Percentiles rank a stretch among this genome's conserved stretches.
Evolutionary conservation across 345 rosid species (phyloP).

Genomic region (Hibiscus mutabilis): DNA sequence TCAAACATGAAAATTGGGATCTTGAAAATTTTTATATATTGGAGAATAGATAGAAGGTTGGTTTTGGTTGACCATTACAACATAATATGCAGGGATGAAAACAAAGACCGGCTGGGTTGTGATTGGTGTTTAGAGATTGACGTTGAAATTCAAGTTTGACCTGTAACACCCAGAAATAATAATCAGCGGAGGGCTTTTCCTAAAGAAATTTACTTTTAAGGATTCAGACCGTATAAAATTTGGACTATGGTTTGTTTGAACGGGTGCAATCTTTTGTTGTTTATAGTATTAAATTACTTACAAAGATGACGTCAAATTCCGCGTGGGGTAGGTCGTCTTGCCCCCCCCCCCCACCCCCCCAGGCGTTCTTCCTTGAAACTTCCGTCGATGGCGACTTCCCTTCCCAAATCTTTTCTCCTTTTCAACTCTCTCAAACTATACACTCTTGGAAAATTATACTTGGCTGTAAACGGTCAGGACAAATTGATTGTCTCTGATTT

Average conservation of each 20-base stretch:
- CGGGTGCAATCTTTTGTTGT: background rate
- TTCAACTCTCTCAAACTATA: background rate
- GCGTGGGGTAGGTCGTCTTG: conserved; percentile 15
- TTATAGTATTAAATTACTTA: no score
- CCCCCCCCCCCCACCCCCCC: background rate
- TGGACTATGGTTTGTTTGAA: background rate
- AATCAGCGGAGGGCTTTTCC: background rate
- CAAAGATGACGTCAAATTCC: conserved; percentile 1
- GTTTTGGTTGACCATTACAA: background rate
- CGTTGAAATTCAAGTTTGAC: conserved; percentile 1
- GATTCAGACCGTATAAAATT: no score
- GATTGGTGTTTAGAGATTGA: background rate
- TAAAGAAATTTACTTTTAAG: background rate
- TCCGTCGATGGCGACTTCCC: conserved; percentile 10
- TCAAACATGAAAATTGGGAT: background rate
- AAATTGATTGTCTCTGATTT: background rate
- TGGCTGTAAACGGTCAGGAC: background rate
- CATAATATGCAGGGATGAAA: background rate
- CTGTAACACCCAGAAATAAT: background rate
- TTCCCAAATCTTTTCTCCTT: no score
- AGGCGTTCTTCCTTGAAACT: conserved; percentile 14
- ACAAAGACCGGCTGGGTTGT: background rate
- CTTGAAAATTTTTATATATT: background rate
- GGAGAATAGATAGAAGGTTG: background rate
- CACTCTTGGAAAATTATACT: background rate